A percentile compares a stretch with the other conserved stretches of the same genome.
Conservation (phyloP, 768 basidiomycete genomes). For the Naganishia onofrii region DNA sequence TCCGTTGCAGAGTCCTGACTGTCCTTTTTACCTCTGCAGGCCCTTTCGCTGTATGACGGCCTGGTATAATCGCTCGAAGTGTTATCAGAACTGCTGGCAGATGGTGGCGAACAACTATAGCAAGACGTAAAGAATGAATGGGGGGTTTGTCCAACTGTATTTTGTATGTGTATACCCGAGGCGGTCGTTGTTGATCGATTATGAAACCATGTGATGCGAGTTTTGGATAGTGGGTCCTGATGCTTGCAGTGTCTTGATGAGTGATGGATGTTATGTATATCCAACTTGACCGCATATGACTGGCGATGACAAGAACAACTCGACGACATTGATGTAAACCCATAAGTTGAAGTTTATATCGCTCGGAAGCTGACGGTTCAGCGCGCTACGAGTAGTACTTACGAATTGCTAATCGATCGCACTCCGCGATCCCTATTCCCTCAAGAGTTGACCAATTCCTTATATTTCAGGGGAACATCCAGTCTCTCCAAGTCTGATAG, state of each 20-base stretch:
- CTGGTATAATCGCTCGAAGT: slow-evolving; percentile 63
- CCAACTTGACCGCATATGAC: too few relatives aligned
- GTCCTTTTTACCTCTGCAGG: slow-evolving; percentile 58
- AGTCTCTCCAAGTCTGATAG: too few relatives aligned
- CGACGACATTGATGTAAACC: too few relatives aligned
- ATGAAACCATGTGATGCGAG: neutral
- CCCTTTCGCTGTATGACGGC: slow-evolving; percentile 90
- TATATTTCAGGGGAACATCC: too few relatives aligned
- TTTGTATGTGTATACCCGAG: slow-evolving; percentile 24
- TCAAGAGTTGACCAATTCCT: neutral
- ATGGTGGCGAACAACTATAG: neutral
- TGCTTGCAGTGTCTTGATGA: too few relatives aligned
- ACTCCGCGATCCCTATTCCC: neutral
- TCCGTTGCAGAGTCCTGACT: neutral
- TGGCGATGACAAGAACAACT: too few relatives aligned
- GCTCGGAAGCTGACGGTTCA: too few relatives aligned
- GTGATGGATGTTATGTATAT: too few relatives aligned
- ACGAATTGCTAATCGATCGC: neutral
- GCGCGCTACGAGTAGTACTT: too few relatives aligned
- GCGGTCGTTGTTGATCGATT: slow-evolving; percentile 1
- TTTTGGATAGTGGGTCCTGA: too few relatives aligned
- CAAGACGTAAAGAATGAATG: neutral
- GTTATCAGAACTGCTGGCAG: too few relatives aligned
- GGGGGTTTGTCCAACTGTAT: slow-evolving; percentile 10
- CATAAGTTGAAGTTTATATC: too few relatives aligned